These are phyloP conservation scores for Penicillium sp. DNA, from an alignment of 2,329 filamentous ascomycete genomes.

Conservation along the genomic window DNA sequence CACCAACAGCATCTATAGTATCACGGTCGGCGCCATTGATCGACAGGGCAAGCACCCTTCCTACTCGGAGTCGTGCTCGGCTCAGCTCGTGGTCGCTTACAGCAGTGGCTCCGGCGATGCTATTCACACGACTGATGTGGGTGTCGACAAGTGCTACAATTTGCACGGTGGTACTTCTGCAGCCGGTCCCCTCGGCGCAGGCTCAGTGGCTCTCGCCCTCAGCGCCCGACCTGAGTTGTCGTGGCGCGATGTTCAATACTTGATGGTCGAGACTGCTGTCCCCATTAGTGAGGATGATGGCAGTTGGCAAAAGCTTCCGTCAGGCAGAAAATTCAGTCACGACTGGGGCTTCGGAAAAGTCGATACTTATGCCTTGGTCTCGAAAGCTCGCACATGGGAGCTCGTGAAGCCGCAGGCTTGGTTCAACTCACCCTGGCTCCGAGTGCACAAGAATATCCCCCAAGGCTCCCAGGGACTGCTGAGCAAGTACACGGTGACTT, in stretches of 20 bases:
- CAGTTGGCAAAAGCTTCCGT: constrained; percentile 77
- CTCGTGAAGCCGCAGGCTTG: constrained; percentile 93
- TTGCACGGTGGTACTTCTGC: constrained; percentile 94
- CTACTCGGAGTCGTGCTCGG: constrained; percentile 95
- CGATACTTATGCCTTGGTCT: constrained; percentile 80
- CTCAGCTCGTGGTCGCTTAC: constrained; percentile 92
- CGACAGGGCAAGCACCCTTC: constrained; percentile 84
- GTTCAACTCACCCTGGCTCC: constrained; percentile 90
- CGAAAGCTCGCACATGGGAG: constrained; percentile 80
- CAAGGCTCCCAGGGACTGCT: constrained; percentile 78
- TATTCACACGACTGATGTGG: constrained; percentile 96
- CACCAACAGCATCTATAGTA: constrained; percentile 98
- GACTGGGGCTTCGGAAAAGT: constrained; percentile 95
- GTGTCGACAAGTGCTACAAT: constrained; percentile 71
- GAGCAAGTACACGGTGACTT: constrained; percentile 77
- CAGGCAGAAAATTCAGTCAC: constrained; percentile 87
- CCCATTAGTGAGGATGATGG: constrained; percentile 70
- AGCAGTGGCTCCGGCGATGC: constrained; percentile 85
- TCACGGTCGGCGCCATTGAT: constrained; percentile 92
- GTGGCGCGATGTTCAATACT: constrained; percentile 93
- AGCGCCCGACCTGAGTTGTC: constrained; percentile 80
- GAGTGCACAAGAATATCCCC: constrained; percentile 80
- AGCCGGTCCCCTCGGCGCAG: constrained; percentile 86
- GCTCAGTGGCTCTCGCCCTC: constrained; percentile 85
- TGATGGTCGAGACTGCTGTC: constrained; percentile 79